A percentile compares a stretch with the other conserved stretches of the same genome.
phyloP scores from a whole-genome alignment of 768 basidiomycete species.

The Dioszegia hungarica region DNA sequence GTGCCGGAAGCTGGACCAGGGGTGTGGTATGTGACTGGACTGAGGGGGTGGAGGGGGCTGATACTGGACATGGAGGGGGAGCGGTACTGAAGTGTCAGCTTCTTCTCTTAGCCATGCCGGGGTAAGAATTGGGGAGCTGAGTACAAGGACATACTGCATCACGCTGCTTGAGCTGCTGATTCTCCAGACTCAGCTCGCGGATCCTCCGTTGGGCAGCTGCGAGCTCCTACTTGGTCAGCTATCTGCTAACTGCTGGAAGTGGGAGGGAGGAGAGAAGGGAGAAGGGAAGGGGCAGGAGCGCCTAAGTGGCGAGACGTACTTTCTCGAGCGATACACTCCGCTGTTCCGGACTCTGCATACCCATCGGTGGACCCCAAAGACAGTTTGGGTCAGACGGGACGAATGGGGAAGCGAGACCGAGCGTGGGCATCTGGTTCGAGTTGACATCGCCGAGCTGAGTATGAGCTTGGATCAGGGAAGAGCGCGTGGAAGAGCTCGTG shows the following conservation, averaged over 20 bases:
- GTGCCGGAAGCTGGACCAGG: neutral
- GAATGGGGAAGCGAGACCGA: constrained; percentile 29
- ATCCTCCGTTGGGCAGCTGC: constrained; percentile 20
- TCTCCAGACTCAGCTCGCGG: constrained; percentile 26
- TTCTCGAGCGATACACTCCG: constrained; percentile 14
- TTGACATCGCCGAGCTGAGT: constrained; percentile 20
- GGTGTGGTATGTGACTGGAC: neutral
- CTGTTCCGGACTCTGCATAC: neutral
- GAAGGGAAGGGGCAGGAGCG: no score
- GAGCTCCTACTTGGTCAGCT: constrained; percentile 9
- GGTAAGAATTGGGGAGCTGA: neutral
- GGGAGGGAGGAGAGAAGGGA: neutral
- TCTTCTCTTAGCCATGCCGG: neutral
- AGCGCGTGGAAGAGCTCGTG: neutral
- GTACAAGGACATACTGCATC: neutral
- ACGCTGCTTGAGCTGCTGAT: constrained; percentile 15
- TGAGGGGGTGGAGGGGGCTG: neutral
- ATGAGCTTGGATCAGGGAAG: neutral
- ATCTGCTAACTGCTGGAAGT: neutral
- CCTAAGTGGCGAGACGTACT: no score
- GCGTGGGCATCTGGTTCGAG: constrained; percentile 15
- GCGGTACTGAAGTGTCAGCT: neutral
- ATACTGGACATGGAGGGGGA: neutral
- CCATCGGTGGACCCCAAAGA: constrained; percentile 28
- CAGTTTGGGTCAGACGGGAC: constrained; percentile 17